Percentiles rank a stretch among this genome's conserved stretches.
Conservation (phyloP, 75 land plant species). For the Adiantum capillusveneris region DNA sequence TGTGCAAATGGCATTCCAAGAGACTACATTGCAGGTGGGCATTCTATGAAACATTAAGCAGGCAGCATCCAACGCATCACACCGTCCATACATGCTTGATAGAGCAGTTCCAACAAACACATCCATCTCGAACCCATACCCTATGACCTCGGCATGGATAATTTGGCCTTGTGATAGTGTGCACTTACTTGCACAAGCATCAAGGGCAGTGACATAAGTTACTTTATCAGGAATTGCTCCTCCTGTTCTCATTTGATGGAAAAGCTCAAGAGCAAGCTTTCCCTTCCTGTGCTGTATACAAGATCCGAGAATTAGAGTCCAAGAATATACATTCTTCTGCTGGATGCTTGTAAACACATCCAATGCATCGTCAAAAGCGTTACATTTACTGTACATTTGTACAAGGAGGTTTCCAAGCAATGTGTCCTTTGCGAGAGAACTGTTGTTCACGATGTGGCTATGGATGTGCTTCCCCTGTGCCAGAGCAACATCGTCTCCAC, state of each 20-base stretch:
- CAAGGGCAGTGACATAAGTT: slow-evolving; percentile 40
- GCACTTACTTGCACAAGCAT: slow-evolving; percentile 20
- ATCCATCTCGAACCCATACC: slow-evolving; percentile 21
- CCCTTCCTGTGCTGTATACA: slow-evolving; percentile 1
- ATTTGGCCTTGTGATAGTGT: slow-evolving; percentile 5
- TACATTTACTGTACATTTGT: slow-evolving; percentile 8
- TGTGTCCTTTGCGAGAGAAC: not conserved
- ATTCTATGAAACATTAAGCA: slow-evolving; percentile 25
- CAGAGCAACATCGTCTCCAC: too few relatives aligned
- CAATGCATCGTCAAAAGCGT: not conserved
- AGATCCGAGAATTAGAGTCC: slow-evolving; percentile 1
- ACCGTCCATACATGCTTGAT: slow-evolving; percentile 15
- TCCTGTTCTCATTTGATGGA: slow-evolving; percentile 16
- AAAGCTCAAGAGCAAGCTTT: slow-evolving; percentile 15
- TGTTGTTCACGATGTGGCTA: too few relatives aligned
- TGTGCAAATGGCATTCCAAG: slow-evolving; percentile 37
- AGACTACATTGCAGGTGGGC: slow-evolving; percentile 13
- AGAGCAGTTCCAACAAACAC: slow-evolving; percentile 30
- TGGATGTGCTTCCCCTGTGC: too few relatives aligned
- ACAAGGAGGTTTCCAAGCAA: slow-evolving; percentile 10
- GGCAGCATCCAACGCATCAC: slow-evolving; percentile 20
- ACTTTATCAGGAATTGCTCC: slow-evolving; percentile 34
- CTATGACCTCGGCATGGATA: slow-evolving; percentile 16
- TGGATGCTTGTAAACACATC: not conserved
- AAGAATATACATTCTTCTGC: slow-evolving; percentile 8